Base-by-base conservation (phyloP, 345 rosid genomes). In the Gossypium longicalyx region DNA sequence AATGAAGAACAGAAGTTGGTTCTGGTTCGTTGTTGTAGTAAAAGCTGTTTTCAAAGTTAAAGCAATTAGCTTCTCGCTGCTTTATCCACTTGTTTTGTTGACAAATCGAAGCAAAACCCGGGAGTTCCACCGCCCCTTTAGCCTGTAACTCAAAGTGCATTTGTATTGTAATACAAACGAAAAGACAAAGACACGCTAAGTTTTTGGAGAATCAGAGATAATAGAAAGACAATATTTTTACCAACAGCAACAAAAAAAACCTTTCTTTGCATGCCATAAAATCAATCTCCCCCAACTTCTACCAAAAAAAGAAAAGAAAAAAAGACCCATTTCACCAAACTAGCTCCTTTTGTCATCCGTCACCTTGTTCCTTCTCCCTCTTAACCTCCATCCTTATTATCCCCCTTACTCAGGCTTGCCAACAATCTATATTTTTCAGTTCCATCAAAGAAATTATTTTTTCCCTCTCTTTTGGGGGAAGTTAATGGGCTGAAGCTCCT, bases 1-100 rank as follows among this genome's bases (percentile, higher is more conserved):
- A 82, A 81, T 82, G 86, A 83, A 85, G 86, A 76, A 82, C 82
- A 73, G 85, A 82, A 34, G 83, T 80, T 17, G 80, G 80, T 70
- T 74, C 83, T 62, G 62, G 76, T 15, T 41, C 64, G 70, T 76
- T 76, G 70, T 71, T 70, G 76, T 54, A 60, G 74, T 64, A 17
- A 25, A 70, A 77, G 75, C 80, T 76, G 60, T 70, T 78, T 15
- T 49, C 76, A 48, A 73, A 61, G 27, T 59, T 19, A 19, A 73
- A 62, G 49, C 49, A 62, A 13, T 61, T 27, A n/a, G 29, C 79
- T 77, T 80, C 74, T 27, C 72, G 60, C 7, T 58, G 80, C 5
- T 66, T 79, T 49, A 75, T 75, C 88, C 84, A 81, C 80, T 82
- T 83, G 63, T 70, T 73, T 29, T 70, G 83, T 48, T 77, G 58